A percentile compares a stretch with the other conserved stretches of the same genome.
Evolutionary conservation across 2,329 filamentous ascomycete genomes (phyloP).

Genomic region (Blastomyces gilchristii): DNA sequence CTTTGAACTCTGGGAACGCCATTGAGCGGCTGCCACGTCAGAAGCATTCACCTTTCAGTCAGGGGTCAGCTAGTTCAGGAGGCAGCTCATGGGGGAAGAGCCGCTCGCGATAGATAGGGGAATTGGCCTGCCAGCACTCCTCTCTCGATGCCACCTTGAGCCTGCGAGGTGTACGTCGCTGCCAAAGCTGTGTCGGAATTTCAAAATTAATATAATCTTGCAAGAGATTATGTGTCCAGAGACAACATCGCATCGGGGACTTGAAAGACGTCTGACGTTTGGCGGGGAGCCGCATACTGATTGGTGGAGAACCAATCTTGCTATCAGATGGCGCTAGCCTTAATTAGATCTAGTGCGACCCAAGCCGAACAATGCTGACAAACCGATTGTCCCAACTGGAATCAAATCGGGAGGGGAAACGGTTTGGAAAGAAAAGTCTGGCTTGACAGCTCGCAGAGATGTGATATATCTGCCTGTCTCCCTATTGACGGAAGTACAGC

Average conservation of each 20-base stretch:
- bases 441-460: background rate
- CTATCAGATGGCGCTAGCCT: background rate
- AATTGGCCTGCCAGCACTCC: background rate
- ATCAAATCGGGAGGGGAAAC: too few relatives aligned
- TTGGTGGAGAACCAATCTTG: conserved; percentile 1
- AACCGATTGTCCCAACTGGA: background rate
- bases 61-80: background rate
- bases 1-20: background rate
- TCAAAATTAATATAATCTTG: background rate
- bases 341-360: background rate
- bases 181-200: background rate
- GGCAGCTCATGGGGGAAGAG: background rate
- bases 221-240: background rate
- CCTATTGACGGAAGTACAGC: background rate
- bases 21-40: background rate
- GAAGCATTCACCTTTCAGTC: conserved; percentile 1
- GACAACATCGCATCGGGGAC: background rate
- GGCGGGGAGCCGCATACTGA: background rate
- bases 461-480: background rate
- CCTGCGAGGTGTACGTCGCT: background rate
- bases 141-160: background rate
- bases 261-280: background rate
- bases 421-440: too few relatives aligned
- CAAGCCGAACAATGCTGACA: background rate
- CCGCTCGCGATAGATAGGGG: background rate